phyloP scores from a whole-genome alignment of 176 grass and related monocot species.

The Dendrocalamus sinicus region DNA sequence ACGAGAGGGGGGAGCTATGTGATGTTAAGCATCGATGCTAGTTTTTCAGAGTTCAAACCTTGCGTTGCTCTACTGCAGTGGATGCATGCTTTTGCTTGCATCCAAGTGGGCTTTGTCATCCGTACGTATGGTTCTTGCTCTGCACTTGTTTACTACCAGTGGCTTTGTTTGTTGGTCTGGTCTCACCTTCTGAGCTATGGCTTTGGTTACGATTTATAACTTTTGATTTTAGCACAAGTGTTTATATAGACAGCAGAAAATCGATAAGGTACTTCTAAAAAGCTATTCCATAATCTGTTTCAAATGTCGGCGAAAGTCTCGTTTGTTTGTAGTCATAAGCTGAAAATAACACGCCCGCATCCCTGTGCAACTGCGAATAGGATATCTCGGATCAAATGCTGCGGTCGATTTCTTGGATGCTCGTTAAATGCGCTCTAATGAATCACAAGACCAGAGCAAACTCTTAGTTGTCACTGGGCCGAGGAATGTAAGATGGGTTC shows the following conservation, averaged over 20 bases:
- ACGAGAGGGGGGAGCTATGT: background rate
- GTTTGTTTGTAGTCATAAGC: too few relatives aligned
- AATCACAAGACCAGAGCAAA: too few relatives aligned
- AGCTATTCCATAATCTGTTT: too few relatives aligned
- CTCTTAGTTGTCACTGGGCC: too few relatives aligned
- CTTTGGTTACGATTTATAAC: too few relatives aligned
- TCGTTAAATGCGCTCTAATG: background rate
- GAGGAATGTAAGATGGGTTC: too few relatives aligned
- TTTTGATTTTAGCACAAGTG: too few relatives aligned
- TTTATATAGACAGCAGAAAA: too few relatives aligned
- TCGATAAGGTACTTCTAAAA: too few relatives aligned
- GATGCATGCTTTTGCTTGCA: constrained; percentile 1
- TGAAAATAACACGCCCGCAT: too few relatives aligned
- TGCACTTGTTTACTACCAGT: background rate
- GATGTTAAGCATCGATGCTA: constrained; percentile 27
- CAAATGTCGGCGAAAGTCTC: too few relatives aligned
- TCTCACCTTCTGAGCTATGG: too few relatives aligned
- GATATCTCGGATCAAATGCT: background rate
- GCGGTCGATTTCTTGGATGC: background rate
- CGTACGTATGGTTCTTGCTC: background rate
- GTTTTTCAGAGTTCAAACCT: constrained; percentile 3
- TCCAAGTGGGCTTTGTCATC: background rate
- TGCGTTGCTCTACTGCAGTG: background rate
- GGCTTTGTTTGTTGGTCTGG: background rate
- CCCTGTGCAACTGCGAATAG: background rate